A percentile compares a stretch with the other conserved stretches of the same genome.
Evolutionary conservation across 345 rosid species (phyloP).

Genomic region (Litchi chinensis): DNA sequence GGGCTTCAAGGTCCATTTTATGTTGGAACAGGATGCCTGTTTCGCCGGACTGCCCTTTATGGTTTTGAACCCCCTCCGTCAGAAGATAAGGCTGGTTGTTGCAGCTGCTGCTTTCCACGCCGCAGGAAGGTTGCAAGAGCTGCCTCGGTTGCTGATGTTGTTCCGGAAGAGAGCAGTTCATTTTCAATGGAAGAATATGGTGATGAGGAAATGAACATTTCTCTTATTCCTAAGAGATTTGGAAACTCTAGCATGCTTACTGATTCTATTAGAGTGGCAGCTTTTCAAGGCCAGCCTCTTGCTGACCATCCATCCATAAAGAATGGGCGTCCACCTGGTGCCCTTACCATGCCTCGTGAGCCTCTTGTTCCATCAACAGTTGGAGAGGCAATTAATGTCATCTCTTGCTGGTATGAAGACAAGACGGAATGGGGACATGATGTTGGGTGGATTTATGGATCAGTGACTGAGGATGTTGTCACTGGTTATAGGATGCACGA

Average conservation of each 20-base stretch:
- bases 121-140: slow-evolving; percentile 41
- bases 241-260: slow-evolving; percentile 68
- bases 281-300: slow-evolving; percentile 68
- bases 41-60: slow-evolving; percentile 78
- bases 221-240: slow-evolving; percentile 65
- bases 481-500: slow-evolving; percentile 85
- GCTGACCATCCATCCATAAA: slow-evolving; percentile 49
- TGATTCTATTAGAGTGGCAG: slow-evolving; percentile 58
- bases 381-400: slow-evolving; percentile 71
- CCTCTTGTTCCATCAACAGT: slow-evolving; percentile 55
- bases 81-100: slow-evolving; percentile 37
- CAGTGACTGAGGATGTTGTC: slow-evolving; percentile 83
- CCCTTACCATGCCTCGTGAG: slow-evolving; percentile 48
- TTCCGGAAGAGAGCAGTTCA: slow-evolving; percentile 30
- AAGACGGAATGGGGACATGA: slow-evolving; percentile 81
- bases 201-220: slow-evolving; percentile 41
- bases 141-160: slow-evolving; percentile 49
- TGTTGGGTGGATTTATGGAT: slow-evolving; percentile 87
- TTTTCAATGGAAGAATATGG: slow-evolving; percentile 28
- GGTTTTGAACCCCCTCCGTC: slow-evolving; percentile 67
- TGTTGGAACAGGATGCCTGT: slow-evolving; percentile 89
- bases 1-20: slow-evolving; percentile 90
- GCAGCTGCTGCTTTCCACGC: slow-evolving; percentile 49
- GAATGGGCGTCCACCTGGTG: slow-evolving; percentile 70
- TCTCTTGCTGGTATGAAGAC: slow-evolving; percentile 89